Base-by-base conservation (phyloP, 164 flowering plant genomes). In the Vitis rupestris region DNA sequence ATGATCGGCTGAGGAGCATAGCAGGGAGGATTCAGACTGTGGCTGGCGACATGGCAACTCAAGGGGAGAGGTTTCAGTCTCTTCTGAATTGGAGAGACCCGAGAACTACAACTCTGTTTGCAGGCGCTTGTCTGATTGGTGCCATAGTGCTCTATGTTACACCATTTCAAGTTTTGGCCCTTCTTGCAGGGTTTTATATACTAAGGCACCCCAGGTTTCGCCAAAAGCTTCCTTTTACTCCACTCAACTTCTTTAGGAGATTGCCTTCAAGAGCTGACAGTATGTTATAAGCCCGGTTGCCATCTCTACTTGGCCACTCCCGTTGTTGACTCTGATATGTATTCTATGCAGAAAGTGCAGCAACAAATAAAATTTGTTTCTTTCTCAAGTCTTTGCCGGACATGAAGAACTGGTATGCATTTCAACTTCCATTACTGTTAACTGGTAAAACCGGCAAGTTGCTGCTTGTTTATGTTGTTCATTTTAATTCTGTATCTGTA, bases 51-150 rank as follows among this genome's bases (percentile, higher is more conserved):
- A 57, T 88, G 68, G 96, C 96, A 23, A 85, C 90, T 44, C 96
- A 90, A 77, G 91, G 88, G 47, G 96, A 90, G 80, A 83, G 96
- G 67, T 75, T 90, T 47, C 91, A 88, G 73, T 80, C 90, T 8
- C 73, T 90, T 54, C 74, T 88, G 58, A 90, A 88, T 77, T 90
- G 96, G 96, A 70, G 96, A 51, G 96, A 88, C 73, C 93, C 91
- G 1, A 75, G 96, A 54, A 93, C 96, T 0, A 83, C 89, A 12
- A 77, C 89, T 3, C 69, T 90, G 62, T 90, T 90, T 62, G 80
- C 86, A 15, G 72, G 59, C 0, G 86, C 87, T 75, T 90, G 96
- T 70, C 68, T 88, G 67, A 54, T 86, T 68, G 87, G 89, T 56
- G 96, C 93, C 37, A 62, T 85, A 15, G 85, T 85, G 8, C 84